Conservation (phyloP, 1,139 yeast genomes). For the Debaryomyces sp. region DNA sequence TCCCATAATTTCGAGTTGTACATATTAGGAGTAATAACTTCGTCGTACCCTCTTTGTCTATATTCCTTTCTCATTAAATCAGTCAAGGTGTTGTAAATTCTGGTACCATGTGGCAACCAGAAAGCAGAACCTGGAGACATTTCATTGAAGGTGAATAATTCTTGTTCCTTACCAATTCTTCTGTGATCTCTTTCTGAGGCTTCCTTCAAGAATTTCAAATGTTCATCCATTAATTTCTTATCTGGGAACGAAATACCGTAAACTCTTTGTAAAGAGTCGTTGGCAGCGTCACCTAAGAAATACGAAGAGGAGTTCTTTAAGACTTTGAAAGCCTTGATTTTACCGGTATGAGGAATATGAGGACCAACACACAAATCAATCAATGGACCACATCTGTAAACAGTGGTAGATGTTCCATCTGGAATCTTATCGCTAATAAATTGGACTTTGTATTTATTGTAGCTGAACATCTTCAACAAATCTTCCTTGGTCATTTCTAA, state of each 20-base stretch:
- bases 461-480: slow-evolving; percentile 87
- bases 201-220: slow-evolving; percentile 91
- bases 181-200: slow-evolving; percentile 98
- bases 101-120: slow-evolving; percentile 98
- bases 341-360: slow-evolving; percentile 97
- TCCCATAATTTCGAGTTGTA: slow-evolving; percentile 95
- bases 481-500: slow-evolving; percentile 91
- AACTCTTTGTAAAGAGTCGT: slow-evolving; percentile 95
- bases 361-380: slow-evolving; percentile 98
- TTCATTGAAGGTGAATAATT: slow-evolving; percentile 91
- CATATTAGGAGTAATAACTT: slow-evolving; percentile 98
- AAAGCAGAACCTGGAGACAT: slow-evolving; percentile 97
- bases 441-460: slow-evolving; percentile 94
- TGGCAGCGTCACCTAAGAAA: slow-evolving; percentile 89
- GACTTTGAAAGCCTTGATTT: slow-evolving; percentile 91
- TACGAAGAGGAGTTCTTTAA: slow-evolving; percentile 96
- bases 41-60: slow-evolving; percentile 91
- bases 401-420: slow-evolving; percentile 95
- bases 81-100: slow-evolving; percentile 86
- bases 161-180: slow-evolving; percentile 95
- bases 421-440: slow-evolving; percentile 88
- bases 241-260: slow-evolving; percentile 99
- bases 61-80: slow-evolving; percentile 81
- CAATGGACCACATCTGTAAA: slow-evolving; percentile 96
- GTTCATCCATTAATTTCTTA: slow-evolving; percentile 94